phyloP scores from a whole-genome alignment of 345 rosid species.

The Salix caprea region DNA sequence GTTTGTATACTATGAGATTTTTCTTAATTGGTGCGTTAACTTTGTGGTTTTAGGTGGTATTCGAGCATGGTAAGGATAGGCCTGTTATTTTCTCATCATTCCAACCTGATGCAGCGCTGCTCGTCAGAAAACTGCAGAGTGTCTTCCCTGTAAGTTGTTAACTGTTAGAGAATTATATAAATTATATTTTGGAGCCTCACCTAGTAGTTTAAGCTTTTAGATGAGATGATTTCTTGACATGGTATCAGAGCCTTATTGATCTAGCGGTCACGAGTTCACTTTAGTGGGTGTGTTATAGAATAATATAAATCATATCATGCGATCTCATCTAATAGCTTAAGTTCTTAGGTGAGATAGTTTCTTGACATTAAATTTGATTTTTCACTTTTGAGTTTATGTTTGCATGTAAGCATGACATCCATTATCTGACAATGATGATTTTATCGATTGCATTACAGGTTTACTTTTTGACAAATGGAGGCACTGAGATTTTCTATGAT shows the following conservation, averaged over 20 bases:
- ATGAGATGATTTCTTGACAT: too few species aligned
- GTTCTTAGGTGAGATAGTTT: too few species aligned
- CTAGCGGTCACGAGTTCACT: too few species aligned
- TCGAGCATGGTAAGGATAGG: conserved; percentile 48
- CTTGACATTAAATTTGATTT: background rate
- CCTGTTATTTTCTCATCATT: conserved; percentile 81
- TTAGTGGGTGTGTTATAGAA: too few species aligned
- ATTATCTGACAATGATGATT: conserved; percentile 2
- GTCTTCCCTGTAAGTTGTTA: conserved; percentile 60
- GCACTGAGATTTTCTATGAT: conserved; percentile 49
- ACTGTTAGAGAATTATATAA: too few species aligned
- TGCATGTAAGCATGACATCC: background rate
- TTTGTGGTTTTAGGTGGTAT: conserved; percentile 46
- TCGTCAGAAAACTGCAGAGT: conserved; percentile 61
- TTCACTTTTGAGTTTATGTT: background rate
- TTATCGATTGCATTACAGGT: conserved; percentile 37
- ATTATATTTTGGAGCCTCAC: too few species aligned
- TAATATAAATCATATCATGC: too few species aligned
- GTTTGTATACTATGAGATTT: background rate
- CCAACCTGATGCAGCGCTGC: conserved; percentile 86
- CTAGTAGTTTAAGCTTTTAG: too few species aligned
- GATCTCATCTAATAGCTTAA: too few species aligned
- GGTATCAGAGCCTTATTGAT: too few species aligned
- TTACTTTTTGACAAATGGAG: conserved; percentile 76
- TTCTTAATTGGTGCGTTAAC: background rate